phyloP scores from a whole-genome alignment of 2,329 filamentous ascomycete genomes.

The Paecilomyces niveus region DNA sequence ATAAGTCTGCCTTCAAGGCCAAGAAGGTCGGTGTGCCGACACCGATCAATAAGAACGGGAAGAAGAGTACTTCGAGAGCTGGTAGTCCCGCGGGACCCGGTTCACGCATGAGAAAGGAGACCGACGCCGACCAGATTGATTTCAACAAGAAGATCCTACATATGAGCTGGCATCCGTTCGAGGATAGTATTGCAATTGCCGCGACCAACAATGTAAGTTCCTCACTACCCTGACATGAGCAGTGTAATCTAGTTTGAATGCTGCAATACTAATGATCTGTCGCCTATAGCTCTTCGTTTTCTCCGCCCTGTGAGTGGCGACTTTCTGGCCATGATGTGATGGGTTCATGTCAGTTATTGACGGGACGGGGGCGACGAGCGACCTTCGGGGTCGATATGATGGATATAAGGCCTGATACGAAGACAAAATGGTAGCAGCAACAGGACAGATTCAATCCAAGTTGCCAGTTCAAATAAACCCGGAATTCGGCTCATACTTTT shows the following conservation, averaged over 20 bases:
- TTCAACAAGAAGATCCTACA: constrained; percentile 99
- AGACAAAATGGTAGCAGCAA: constrained; percentile 16
- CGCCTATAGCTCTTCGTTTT: constrained; percentile 63
- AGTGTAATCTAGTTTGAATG: background rate
- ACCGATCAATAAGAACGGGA: constrained; percentile 83
- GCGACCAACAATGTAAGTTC: constrained; percentile 95
- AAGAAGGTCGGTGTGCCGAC: constrained; percentile 99
- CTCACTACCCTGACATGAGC: background rate
- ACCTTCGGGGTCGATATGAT: background rate
- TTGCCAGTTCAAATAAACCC: constrained; percentile 12
- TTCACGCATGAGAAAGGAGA: constrained; percentile 97
- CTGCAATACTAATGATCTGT: constrained; percentile 9
- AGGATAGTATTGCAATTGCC: constrained; percentile 98
- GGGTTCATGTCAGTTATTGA: background rate
- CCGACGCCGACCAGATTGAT: constrained; percentile 97
- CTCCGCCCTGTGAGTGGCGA: constrained; percentile 55
- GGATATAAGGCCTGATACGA: constrained; percentile 1
- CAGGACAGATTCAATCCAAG: constrained; percentile 15
- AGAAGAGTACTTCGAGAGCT: constrained; percentile 83
- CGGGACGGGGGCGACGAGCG: background rate
- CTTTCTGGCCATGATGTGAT: constrained; percentile 2
- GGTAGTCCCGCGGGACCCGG: constrained; percentile 82
- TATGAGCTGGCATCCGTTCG: constrained; percentile 99
- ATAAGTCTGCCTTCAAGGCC: constrained; percentile 98
- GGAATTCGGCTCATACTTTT: background rate